These are phyloP conservation scores for Microbotryum lychnidis-dioicae DNA, from an alignment of 1,284 basidiomycete species.

Conservation along the genomic window DNA sequence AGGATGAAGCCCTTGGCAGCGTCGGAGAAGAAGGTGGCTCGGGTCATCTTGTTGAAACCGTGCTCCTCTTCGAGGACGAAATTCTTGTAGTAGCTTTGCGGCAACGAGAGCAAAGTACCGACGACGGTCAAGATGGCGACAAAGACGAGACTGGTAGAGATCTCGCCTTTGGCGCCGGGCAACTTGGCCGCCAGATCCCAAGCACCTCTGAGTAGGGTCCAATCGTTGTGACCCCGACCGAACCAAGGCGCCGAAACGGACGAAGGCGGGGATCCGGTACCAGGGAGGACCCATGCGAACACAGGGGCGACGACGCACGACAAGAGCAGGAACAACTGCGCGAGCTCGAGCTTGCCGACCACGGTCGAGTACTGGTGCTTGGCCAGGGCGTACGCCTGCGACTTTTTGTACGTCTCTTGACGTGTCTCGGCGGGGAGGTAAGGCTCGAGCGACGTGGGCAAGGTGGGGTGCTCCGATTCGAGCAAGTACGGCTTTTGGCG, in stretches of 20 bases:
- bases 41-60: slow-evolving; percentile 93
- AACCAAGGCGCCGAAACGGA: slow-evolving; percentile 10
- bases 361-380: slow-evolving; percentile 79
- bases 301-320: slow-evolving; percentile 16
- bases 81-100: slow-evolving; percentile 71
- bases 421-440: slow-evolving; percentile 25
- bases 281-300: slow-evolving; percentile 41
- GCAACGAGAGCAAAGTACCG: slow-evolving; percentile 54
- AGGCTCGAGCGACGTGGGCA: slow-evolving; percentile 24
- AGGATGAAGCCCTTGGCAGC: slow-evolving; percentile 61
- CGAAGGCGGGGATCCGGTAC: no score
- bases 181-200: slow-evolving; percentile 16
- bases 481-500: slow-evolving; percentile 25
- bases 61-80: slow-evolving; percentile 93
- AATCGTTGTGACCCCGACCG: slow-evolving; percentile 28
- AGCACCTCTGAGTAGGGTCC: slow-evolving; percentile 25
- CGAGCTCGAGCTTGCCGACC: slow-evolving; percentile 60
- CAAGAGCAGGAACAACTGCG: slow-evolving; percentile 60
- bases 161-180: slow-evolving; percentile 46
- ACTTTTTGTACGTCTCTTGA: slow-evolving; percentile 48
- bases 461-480: slow-evolving; percentile 11
- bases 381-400: slow-evolving; percentile 82
- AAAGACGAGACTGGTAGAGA: slow-evolving; percentile 74
- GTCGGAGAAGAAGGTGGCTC: slow-evolving; percentile 58
- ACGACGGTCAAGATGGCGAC: slow-evolving; percentile 56